phyloP scores from a whole-genome alignment of 495 filamentous ascomycete species.

The Mytilinidion resinicola region DNA sequence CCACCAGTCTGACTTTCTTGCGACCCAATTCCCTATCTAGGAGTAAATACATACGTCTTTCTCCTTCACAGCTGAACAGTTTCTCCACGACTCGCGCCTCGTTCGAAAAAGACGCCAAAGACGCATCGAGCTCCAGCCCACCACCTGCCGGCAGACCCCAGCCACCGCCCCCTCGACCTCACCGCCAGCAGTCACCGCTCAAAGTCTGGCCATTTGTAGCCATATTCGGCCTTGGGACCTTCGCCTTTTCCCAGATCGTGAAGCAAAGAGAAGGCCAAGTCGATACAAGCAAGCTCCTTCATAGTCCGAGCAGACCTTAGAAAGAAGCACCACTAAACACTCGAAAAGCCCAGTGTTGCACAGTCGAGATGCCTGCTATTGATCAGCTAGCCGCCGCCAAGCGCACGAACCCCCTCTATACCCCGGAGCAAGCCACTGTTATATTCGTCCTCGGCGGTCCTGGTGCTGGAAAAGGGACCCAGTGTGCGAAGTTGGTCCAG shows the following conservation, averaged over 20 bases:
- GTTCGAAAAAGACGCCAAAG: not conserved
- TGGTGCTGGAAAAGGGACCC: conserved; percentile 74
- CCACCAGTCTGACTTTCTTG: too few relatives aligned
- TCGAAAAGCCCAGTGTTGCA: conserved; percentile 6
- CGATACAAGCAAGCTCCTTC: conserved; percentile 10
- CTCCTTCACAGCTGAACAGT: not conserved
- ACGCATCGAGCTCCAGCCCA: not conserved
- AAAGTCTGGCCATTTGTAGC: conserved; percentile 60
- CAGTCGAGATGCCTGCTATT: conserved; percentile 39
- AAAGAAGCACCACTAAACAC: conserved; percentile 18
- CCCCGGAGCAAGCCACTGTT: conserved; percentile 71
- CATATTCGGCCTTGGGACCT: conserved; percentile 53
- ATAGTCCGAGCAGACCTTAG: conserved; percentile 24
- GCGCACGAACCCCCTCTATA: conserved; percentile 67
- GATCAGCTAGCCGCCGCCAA: conserved; percentile 46
- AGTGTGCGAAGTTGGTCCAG: conserved; percentile 82
- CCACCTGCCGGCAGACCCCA: conserved; percentile 17
- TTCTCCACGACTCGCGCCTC: conserved; percentile 1
- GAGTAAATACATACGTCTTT: too few relatives aligned
- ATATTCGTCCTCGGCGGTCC: conserved; percentile 80
- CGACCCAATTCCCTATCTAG: too few relatives aligned
- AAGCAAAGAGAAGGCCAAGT: conserved; percentile 48
- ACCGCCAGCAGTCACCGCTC: conserved; percentile 39
- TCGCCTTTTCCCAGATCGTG: conserved; percentile 56
- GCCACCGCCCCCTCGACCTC: conserved; percentile 16